phyloP scores from a whole-genome alignment of 352 stramenopile species.

The Aphanomyces cochlioides region DNA sequence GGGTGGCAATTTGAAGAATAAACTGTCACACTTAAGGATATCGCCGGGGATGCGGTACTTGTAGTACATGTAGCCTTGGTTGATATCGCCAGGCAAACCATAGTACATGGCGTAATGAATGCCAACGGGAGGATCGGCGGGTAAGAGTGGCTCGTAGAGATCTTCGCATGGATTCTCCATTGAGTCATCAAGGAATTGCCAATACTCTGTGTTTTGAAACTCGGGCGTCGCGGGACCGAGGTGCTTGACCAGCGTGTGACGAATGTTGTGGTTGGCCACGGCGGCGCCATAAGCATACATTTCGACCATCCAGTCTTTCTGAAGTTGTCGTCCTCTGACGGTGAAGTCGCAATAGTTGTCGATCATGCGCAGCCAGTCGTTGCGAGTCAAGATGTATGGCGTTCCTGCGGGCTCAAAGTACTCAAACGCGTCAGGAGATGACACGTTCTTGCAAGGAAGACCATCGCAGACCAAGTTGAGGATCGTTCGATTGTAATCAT shows the following conservation, averaged over 20 bases:
- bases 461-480: too few relatives aligned
- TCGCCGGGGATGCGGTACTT: slow-evolving; percentile 28
- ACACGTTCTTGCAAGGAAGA: too few relatives aligned
- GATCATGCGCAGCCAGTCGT: too few relatives aligned
- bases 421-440: too few relatives aligned
- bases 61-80: slow-evolving; percentile 29
- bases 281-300: slow-evolving; percentile 9
- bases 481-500: slow-evolving; percentile 14
- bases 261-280: slow-evolving; percentile 21
- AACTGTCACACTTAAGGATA: slow-evolving; percentile 26
- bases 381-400: too few relatives aligned
- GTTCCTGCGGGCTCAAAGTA: too few relatives aligned
- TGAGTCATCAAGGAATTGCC: neutral
- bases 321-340: too few relatives aligned
- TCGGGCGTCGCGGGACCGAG: slow-evolving; percentile 7
- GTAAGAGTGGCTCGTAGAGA: slow-evolving; percentile 21
- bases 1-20: slow-evolving; percentile 25
- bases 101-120: slow-evolving; percentile 28
- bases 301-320: too few relatives aligned
- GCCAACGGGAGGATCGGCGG: slow-evolving; percentile 7
- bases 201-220: slow-evolving; percentile 18
- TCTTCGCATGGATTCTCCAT: slow-evolving; percentile 33
- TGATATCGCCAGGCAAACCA: slow-evolving; percentile 5
- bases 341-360: too few relatives aligned
- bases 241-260: slow-evolving; percentile 23